Conservation (phyloP, 345 rosid species). For the Microthlaspi erraticum region DNA sequence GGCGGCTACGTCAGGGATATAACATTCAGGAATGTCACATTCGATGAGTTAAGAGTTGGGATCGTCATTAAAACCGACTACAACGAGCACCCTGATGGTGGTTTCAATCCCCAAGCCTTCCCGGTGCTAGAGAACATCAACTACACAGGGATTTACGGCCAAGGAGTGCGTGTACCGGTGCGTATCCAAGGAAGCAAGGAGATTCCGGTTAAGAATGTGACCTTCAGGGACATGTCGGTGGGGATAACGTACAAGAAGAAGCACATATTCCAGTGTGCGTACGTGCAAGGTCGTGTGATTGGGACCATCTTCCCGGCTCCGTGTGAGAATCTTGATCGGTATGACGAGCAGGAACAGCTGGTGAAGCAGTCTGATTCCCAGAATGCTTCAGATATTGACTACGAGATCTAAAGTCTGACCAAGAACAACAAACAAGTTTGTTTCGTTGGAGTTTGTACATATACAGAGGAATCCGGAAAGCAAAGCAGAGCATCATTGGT, state of each 20-base stretch:
- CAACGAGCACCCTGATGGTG: constrained; percentile 91
- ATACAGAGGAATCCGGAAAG: constrained; percentile 20
- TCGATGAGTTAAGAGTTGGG: constrained; percentile 86
- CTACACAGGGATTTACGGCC: constrained; percentile 82
- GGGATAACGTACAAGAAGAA: constrained; percentile 94
- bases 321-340: constrained; percentile 87
- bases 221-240: constrained; percentile 84
- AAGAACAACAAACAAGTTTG: constrained; percentile 17
- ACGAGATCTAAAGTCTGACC: constrained; percentile 47
- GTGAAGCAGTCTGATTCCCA: constrained; percentile 68
- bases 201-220: constrained; percentile 79
- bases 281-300: constrained; percentile 79
- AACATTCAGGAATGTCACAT: constrained; percentile 75
- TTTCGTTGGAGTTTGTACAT: constrained; percentile 33
- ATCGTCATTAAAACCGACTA: constrained; percentile 92
- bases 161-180: constrained; percentile 93
- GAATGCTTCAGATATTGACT: constrained; percentile 85
- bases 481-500: constrained; percentile 3
- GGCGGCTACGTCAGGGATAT: constrained; percentile 81
- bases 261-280: constrained; percentile 92
- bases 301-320: constrained; percentile 92
- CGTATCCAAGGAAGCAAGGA: constrained; percentile 92
- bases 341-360: constrained; percentile 71
- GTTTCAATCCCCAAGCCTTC: constrained; percentile 74
- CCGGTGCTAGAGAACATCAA: constrained; percentile 71